Evolutionary conservation across 257 asterid species (phyloP), one percentile per base, ranked within the genome.

Genomic region (Scutellaria galericulata): DNA sequence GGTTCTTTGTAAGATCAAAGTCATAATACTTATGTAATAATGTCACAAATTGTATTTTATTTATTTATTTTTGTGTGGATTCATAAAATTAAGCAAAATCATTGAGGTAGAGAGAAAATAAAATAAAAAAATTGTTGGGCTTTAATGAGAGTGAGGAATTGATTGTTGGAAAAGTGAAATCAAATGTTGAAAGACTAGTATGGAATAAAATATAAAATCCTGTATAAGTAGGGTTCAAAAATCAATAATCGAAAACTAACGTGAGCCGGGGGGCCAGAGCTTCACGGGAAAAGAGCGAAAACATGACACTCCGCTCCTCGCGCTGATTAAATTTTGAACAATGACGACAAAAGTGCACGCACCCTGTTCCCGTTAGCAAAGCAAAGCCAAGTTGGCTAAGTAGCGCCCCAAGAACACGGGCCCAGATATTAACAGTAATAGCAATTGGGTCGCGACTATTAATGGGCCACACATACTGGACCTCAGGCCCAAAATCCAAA

Each of bases 281-380:
- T 59, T 77, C 83, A 81, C 82, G 79, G 80, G 84, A 64, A 46
- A 4, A 56, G 31, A 76, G 78, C 78, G 18, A 68, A 68, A 41
- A 75, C 88, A 72, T 44, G 72, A 73, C 4, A 31, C 75, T 73
- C 84, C 81, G 78, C 47, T 71, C 54, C 73, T 45, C 66, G 63
- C 84, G 81, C 84, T 15, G 56, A 55, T 72, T 70, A 31, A 14
- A 51, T n/a, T 31, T 55, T 74, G 55, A 24, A 64, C 48, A 31
- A 45, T 7, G 62, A 78, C 64, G 83, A 77, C 77, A 67, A 71
- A 71, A 14, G 27, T 48, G 39, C 62, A 31, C 60, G 39, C 18
- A 58, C 68, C 50, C 41, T 44, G 69, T 62, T 40, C 13, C 66
- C 68, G 70, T 60, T 76, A 76, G 76, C 72, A 70, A 53, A 51